phyloP scores from a whole-genome alignment of 441 rosid species.

The Erodium texanum region DNA sequence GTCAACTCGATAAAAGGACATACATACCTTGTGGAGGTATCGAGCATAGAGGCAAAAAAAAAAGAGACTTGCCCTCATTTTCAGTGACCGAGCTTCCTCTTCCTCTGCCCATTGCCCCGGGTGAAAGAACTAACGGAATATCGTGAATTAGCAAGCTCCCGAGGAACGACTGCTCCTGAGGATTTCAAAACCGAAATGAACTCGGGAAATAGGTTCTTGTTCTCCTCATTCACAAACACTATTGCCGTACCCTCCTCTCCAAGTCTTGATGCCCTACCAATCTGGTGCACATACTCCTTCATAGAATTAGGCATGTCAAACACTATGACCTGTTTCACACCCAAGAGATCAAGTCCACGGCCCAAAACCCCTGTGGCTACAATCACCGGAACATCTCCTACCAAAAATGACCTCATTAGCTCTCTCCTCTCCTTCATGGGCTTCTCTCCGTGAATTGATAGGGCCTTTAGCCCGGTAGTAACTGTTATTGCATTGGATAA shows the following conservation, averaged over 20 bases:
- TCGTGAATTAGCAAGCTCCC: conserved; percentile 49
- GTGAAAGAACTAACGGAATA: conserved; percentile 23
- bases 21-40: neutral
- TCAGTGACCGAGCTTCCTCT: neutral
- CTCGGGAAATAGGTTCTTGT: conserved; percentile 56
- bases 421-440: conserved; percentile 87
- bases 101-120: conserved; percentile 30
- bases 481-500: conserved; percentile 60
- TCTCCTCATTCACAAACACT: conserved; percentile 59
- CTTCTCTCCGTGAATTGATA: conserved; percentile 86
- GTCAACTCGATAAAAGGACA: too few relatives aligned
- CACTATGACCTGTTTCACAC: conserved; percentile 69
- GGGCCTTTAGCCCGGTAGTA: conserved; percentile 59
- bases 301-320: conserved; percentile 83
- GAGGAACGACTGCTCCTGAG: conserved; percentile 66
- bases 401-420: conserved; percentile 51
- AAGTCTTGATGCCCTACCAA: conserved; percentile 81
- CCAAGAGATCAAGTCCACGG: conserved; percentile 70
- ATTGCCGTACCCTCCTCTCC: conserved; percentile 65
- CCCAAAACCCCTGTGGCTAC: conserved; percentile 79
- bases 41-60: too few relatives aligned
- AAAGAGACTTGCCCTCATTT: neutral
- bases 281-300: conserved; percentile 72
- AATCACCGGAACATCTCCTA: conserved; percentile 65
- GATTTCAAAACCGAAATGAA: conserved; percentile 44